These are phyloP conservation scores for Ascochyta fabae DNA, from an alignment of 2,329 filamentous ascomycete species.

Conservation along the genomic window DNA sequence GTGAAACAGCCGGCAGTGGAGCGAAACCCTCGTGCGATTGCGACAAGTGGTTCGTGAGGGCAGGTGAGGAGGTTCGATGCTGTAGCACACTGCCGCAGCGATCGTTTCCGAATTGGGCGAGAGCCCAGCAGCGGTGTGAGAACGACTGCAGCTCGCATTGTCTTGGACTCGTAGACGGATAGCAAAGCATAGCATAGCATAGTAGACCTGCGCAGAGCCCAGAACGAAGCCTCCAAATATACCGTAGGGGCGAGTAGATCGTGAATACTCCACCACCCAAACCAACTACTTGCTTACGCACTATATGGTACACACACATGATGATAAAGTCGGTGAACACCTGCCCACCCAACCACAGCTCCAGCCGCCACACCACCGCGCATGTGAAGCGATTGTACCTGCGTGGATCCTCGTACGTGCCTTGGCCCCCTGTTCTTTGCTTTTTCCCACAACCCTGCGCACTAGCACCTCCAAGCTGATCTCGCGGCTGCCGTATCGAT, in stretches of 20 bases:
- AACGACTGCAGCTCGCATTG: neutral
- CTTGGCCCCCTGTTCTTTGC: neutral
- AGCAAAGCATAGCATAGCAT: neutral
- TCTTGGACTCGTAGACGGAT: neutral
- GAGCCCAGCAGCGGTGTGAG: constrained; percentile 11
- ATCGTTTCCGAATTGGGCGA: neutral
- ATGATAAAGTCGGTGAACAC: constrained; percentile 2
- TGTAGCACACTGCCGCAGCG: constrained; percentile 12
- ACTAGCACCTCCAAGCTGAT: constrained; percentile 1
- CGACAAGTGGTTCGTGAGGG: constrained; percentile 5
- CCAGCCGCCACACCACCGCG: neutral
- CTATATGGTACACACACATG: neutral
- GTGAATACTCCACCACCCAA: neutral
- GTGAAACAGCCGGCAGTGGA: constrained; percentile 6
- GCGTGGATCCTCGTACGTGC: neutral
- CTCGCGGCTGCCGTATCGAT: constrained; percentile 4
- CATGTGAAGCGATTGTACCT: constrained; percentile 14
- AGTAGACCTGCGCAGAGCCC: neutral
- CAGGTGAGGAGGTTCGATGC: constrained; percentile 8
- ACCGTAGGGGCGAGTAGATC: neutral
- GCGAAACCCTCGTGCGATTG: constrained; percentile 9
- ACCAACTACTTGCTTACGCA: neutral
- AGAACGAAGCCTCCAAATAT: neutral
- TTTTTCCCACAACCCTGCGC: constrained; percentile 4
- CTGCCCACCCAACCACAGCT: neutral